Evolutionary conservation across 169 alveolate genomes (phyloP), one percentile per base, ranked within the genome.

Genomic region (Plasmodium reichenowi): DNA sequence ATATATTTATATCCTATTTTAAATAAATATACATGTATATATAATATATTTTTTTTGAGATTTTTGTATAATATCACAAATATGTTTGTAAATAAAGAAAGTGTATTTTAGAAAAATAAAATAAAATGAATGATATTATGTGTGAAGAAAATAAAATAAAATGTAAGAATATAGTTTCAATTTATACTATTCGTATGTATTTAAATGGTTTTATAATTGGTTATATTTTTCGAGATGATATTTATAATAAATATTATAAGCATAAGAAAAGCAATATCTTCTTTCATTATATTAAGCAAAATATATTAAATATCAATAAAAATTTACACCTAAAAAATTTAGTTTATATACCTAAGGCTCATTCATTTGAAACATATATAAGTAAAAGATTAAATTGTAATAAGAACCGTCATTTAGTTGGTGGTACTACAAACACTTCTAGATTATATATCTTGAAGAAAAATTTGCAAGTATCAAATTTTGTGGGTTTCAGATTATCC

Each of bases 151-250:
- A 56, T 56, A 54, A 76, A 64, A 76, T 76, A 64, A 63, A 52
- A 45, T 76, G 59, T 24, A 76, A 76, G 63, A 76, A 76, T 60
- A 47, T 76, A 26, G 76, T 76, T 64, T 64, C 89, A 66, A 76
- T 76, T 15, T 76, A 76, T 71, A 66, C 89, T 58, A 63, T 76
- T 52, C 89, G 89, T 48, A 76, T 76, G 89, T 76, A 76, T 29
- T 17, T 76, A 76, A 76, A 76, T 76, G 89, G 89, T 38, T 66
- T 76, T 58, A 76, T 76, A 76, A 76, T 76, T 64, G 89, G 89
- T 8, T 76, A 76, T 32, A 70, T 76, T 76, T 76, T 76, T 67
- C 62, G 89, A 64, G 56, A 68, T 13, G 78, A 76, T 64, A 76
- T 76, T 15, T 50, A 76, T 59, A 76, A 56, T 64, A 76, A 76